Base-by-base conservation (phyloP, 495 filamentous ascomycete species). In the Pyrenula aspistea region DNA sequence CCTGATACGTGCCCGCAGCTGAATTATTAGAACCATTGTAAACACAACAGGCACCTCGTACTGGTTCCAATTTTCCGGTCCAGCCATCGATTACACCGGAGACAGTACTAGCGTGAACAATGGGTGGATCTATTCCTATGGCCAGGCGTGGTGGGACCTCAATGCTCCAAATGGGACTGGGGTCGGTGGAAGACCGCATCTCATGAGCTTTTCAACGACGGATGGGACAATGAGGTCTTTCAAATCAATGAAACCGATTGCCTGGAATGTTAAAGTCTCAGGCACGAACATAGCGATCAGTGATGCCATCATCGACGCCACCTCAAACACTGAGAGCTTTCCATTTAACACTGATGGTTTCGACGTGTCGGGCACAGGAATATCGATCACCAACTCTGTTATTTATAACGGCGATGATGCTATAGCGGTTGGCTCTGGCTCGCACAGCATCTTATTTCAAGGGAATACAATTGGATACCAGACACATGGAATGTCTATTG, bases 311-410 rank as follows among this genome's bases (percentile, higher is more conserved):
- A 68, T 74, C 25, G 72, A 76, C 56, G 71, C 72, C n/a, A 60
- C 61, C 31, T 73, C 68, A 19, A 42, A 4, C 15, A 70, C 66
- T 0, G 64, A 63, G 49, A 61, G 63, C 11, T 74, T 76, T 58
- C 71, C 70, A 2, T 76, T 74, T 65, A 75, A 75, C 57, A 75
- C 73, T 1, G 69, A 73, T 51, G 71, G 67, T 19, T 74, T 74
- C 51, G 72, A 70, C 56, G 68, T 74, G 10, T 64, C 62, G 1
- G 72, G 61, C 8, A 67, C 66, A 31, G 66, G 72, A 47, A 62
- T 74, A 25, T 59, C 57, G 3, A 70, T 75, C 51, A 57, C 64
- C 2, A 67, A 74, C 55, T 68, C 61, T 52, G 59, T 69, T 22
- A 71, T 75, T 55, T 71, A 68, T 55, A 75, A 75, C 51, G 71